Evolutionary conservation across 768 basidiomycete species (phyloP).

Genomic region (Clitopilus hobsonii): DNA sequence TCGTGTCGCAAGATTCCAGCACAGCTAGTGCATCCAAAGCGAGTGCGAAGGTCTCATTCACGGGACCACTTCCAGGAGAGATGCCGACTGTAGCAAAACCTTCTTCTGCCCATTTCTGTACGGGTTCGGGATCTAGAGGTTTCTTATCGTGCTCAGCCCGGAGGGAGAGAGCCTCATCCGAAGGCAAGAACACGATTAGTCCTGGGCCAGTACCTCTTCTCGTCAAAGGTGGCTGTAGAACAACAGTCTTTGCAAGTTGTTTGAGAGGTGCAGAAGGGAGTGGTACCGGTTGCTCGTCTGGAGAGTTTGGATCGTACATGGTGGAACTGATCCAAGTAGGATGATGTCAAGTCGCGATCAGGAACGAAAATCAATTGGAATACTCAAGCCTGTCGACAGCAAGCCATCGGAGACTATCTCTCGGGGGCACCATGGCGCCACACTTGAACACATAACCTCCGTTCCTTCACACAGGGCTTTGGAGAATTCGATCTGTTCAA

Average conservation of each 20-base stretch:
- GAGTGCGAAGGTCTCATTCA: conserved; percentile 23
- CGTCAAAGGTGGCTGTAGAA: conserved; percentile 43
- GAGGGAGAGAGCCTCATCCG: conserved; percentile 16
- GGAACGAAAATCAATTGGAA: no score
- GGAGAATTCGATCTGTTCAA: no score
- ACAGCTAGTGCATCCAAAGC: conserved; percentile 30
- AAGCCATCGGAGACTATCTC: no score
- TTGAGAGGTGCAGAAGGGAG: conserved; percentile 37
- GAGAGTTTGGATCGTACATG: conserved; percentile 33
- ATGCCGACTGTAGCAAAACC: conserved; percentile 43
- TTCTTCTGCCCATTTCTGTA: conserved; percentile 52
- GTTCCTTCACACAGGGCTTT: no score
- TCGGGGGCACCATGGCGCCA: no score
- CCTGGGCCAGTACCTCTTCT: conserved; percentile 46
- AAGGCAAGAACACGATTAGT: conserved; percentile 37
- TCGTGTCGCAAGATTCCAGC: conserved; percentile 32
- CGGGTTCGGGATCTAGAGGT: conserved; percentile 42
- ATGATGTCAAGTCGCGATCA: no score
- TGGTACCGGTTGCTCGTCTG: conserved; percentile 32
- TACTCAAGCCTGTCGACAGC: no score
- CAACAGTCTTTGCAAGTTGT: conserved; percentile 22
- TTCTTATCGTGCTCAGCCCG: conserved; percentile 15
- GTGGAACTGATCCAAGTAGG: conserved; percentile 12
- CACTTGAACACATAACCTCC: no score
- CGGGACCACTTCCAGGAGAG: conserved; percentile 13